These are phyloP conservation scores for Hura crepitans DNA, from an alignment of 441 rosid species.

Conservation along the genomic window DNA sequence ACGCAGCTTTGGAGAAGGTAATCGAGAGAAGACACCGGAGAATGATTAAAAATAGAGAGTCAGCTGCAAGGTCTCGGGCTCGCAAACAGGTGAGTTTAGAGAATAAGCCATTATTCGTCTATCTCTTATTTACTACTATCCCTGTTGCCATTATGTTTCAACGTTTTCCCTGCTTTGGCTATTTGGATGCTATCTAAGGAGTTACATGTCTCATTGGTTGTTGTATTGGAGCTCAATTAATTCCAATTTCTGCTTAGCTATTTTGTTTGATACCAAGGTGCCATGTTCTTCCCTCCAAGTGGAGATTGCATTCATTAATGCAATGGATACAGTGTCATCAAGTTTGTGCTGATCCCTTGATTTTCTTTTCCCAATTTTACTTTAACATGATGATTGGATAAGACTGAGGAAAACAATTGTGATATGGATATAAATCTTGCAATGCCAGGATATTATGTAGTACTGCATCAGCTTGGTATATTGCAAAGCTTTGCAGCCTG, in stretches of 20 bases:
- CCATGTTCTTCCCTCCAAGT: neutral
- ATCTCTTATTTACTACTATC: slow-evolving; percentile 3
- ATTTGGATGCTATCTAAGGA: neutral
- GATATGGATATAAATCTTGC: neutral
- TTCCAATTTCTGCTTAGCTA: neutral
- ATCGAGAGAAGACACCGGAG: slow-evolving; percentile 79
- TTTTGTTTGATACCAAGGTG: neutral
- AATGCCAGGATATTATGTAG: neutral
- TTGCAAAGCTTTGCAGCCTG: neutral
- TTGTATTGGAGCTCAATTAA: neutral
- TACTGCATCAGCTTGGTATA: neutral
- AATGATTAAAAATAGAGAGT: slow-evolving; percentile 91
- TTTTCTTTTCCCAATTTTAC: neutral
- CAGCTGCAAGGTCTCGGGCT: slow-evolving; percentile 93
- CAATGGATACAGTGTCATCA: neutral
- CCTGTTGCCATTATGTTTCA: neutral
- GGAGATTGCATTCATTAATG: neutral
- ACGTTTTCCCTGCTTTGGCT: neutral
- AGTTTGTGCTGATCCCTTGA: neutral
- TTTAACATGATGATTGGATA: neutral
- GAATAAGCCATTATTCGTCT: slow-evolving; percentile 18
- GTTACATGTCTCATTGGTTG: neutral
- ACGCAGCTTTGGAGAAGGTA: slow-evolving; percentile 57
- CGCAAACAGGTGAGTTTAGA: slow-evolving; percentile 65
- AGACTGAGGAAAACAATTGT: no score